Evolutionary conservation across 495 filamentous ascomycete species (phyloP), one percentile per base, ranked within the genome.

Genomic region (Aspergillus homomorphus): DNA sequence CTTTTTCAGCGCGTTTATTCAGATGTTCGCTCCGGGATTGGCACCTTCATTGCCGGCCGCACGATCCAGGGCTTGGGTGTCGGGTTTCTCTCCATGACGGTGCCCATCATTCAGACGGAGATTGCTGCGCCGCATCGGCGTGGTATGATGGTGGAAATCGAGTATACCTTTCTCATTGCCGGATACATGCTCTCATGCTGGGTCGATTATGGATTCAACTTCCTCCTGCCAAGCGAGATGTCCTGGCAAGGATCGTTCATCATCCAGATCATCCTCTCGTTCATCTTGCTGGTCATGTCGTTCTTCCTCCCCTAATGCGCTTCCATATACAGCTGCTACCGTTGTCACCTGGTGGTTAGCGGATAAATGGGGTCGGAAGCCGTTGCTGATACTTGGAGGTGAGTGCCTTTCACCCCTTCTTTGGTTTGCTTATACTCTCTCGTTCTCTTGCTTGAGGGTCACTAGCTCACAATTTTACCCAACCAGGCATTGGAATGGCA

Each of bases 341-440:
- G 54, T 69, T 16, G 56, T 56, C 4, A 63, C 62, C 16, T 68
- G 69, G 62, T 66, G 66, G 62, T 56, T 71, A n/a, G 61, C 63
- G n/a, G 63, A 68, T 58, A 73, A 66, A 48, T 73, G 72, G 51
- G 76, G 76, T 21, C 70, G 76, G 41, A 77, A 75, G 53, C 69
- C 69, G 15, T 62, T 78, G 24, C 70, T 69, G n/a, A 65, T 67
- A 14, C 48, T 69, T 15, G 66, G 68, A 61, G 65, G 65, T 66
- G 18, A 54, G 61, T 59, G 6, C 18, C 20, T 46, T 18, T n/a
- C n/a, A n/a, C n/a, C n/a, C n/a, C n/a, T n/a, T n/a, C n/a, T n/a
- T n/a, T n/a, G n/a, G n/a, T n/a, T n/a, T n/a, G n/a, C n/a, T n/a
- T n/a, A n/a, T n/a, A n/a, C n/a, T n/a, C n/a, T n/a, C n/a, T n/a